Base-by-base conservation (phyloP, 225 moss, liverwort and hornwort genomes). In the Sphagnum tenellum region DNA sequence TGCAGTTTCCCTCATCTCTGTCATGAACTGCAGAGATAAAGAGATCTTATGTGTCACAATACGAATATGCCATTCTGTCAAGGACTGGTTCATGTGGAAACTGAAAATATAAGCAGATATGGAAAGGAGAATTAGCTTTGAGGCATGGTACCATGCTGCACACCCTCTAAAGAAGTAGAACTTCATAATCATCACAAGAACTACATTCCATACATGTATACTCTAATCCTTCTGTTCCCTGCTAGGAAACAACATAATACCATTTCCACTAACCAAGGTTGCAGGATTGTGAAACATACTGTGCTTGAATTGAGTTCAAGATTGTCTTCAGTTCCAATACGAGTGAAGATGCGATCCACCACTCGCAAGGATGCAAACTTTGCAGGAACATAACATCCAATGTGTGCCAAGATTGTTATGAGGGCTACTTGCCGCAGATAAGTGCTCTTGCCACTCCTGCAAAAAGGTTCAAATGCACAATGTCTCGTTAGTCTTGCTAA, bases 361-460 rank as follows among this genome's bases (percentile, higher is more conserved):
- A 90, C 68, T 29, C 89, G 86, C 65, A 98, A 90, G 57, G 93
- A 90, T 61, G 96, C 96, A 82, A 90, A 98, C 11, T 73, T 78
- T 69, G 93, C 93, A 65, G 96, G 96, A 50, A 98, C 85, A 53
- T 86, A 93, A 64, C 92, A 98, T 50, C 96, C 96, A 75, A 89
- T 86, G 68, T 93, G 96, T 46, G 87, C 96, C 79, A 98, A 75
- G 57, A 98, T 85, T 56, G 90, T 90, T 70, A 98, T 86, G 74
- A 89, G 78, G 61, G 90, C 90, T 56, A 98, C 88, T 80, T 98
- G 92, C 57, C 87, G 83, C 60, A 92, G 74, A 62, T 96, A 92
- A 49, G 96, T 96, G 67, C 96, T 96, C 77, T 92, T 96, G 58
- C 92, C 96, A 73, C 92, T 88, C 96, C 94, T 94, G 85, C 59